A percentile compares a stretch with the other conserved stretches of the same genome.
These are phyloP conservation scores for Hypomontagnella submonticulosa DNA, from an alignment of 495 filamentous ascomycete species.

Conservation along the genomic window DNA sequence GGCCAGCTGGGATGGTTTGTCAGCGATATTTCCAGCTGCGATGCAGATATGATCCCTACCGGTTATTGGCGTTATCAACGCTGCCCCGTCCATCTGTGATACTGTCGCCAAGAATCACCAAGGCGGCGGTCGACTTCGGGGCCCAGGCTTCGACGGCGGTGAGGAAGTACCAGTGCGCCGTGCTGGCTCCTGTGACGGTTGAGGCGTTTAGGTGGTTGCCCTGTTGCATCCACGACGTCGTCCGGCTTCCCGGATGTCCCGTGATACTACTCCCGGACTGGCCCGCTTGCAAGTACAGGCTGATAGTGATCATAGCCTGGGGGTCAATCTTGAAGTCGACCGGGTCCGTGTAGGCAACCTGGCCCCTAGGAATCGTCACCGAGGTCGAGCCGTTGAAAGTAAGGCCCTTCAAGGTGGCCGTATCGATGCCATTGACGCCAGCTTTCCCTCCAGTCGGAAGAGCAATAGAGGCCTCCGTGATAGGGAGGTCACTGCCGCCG, in stretches of 20 bases:
- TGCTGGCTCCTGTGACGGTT: constrained; percentile 57
- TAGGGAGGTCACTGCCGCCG: constrained; percentile 67
- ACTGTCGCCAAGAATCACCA: constrained; percentile 76
- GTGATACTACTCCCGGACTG: constrained; percentile 69
- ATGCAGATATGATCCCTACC: constrained; percentile 53
- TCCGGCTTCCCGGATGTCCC: constrained; percentile 74
- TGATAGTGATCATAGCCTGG: constrained; percentile 65
- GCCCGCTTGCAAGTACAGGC: constrained; percentile 67
- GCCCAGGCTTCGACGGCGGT: constrained; percentile 69
- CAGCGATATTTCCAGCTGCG: constrained; percentile 8
- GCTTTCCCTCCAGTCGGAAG: constrained; percentile 61
- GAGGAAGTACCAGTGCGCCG: constrained; percentile 69
- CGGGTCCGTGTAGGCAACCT: constrained; percentile 71
- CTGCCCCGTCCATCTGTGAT: constrained; percentile 79
- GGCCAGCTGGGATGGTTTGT: constrained; percentile 64
- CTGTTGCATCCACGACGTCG: constrained; percentile 65
- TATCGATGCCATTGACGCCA: constrained; percentile 65
- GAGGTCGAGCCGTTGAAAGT: constrained; percentile 66
- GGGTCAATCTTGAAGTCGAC: constrained; percentile 63
- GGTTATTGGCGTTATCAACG: constrained; percentile 71
- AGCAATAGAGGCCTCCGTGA: constrained; percentile 69
- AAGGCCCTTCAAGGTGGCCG: constrained; percentile 59
- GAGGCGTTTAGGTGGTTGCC: constrained; percentile 65
- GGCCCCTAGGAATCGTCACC: constrained; percentile 67
- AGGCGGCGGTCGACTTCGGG: constrained; percentile 54